phyloP scores from a whole-genome alignment of 495 filamentous ascomycete species.

The Penicillium paradoxum region DNA sequence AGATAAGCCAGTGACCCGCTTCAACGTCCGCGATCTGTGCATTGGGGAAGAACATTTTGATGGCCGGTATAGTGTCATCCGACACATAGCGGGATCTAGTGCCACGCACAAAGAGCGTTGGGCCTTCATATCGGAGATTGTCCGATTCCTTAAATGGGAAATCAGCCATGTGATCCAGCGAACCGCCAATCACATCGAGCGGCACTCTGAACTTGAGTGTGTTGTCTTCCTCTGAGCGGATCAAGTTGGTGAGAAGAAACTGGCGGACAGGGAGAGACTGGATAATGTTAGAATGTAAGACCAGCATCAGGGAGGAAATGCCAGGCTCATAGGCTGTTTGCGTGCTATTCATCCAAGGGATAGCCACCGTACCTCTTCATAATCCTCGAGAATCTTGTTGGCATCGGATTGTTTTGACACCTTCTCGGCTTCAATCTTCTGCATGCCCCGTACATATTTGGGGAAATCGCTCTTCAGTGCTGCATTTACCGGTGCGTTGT shows the following conservation, averaged over 20 bases:
- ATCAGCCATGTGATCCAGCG: slow-evolving; percentile 63
- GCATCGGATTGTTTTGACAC: slow-evolving; percentile 70
- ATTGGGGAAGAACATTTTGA: slow-evolving; percentile 84
- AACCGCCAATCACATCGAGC: slow-evolving; percentile 49
- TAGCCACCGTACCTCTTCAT: slow-evolving; percentile 56
- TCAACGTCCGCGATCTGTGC: slow-evolving; percentile 79
- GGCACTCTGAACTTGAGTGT: slow-evolving; percentile 57
- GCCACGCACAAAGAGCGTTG: slow-evolving; percentile 78
- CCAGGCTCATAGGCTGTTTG: not conserved
- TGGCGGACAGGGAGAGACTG: slow-evolving; percentile 73
- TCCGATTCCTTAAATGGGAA: slow-evolving; percentile 70
- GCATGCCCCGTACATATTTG: slow-evolving; percentile 82
- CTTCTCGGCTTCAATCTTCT: slow-evolving; percentile 57
- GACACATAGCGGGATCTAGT: slow-evolving; percentile 79
- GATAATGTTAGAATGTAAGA: slow-evolving; percentile 5
- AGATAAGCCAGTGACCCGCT: slow-evolving; percentile 90
- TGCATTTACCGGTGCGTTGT: slow-evolving; percentile 88
- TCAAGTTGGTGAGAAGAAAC: slow-evolving; percentile 88
- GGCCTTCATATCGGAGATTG: slow-evolving; percentile 59
- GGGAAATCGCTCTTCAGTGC: slow-evolving; percentile 67
- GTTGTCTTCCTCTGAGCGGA: slow-evolving; percentile 43
- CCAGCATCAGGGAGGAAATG: not conserved
- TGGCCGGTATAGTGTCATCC: slow-evolving; percentile 80
- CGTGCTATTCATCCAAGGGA: not conserved
- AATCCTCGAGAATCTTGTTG: slow-evolving; percentile 69